A percentile compares a stretch with the other conserved stretches of the same genome.
Conservation (phyloP, 1,284 basidiomycete genomes). For the Austroboletus niveus region DNA sequence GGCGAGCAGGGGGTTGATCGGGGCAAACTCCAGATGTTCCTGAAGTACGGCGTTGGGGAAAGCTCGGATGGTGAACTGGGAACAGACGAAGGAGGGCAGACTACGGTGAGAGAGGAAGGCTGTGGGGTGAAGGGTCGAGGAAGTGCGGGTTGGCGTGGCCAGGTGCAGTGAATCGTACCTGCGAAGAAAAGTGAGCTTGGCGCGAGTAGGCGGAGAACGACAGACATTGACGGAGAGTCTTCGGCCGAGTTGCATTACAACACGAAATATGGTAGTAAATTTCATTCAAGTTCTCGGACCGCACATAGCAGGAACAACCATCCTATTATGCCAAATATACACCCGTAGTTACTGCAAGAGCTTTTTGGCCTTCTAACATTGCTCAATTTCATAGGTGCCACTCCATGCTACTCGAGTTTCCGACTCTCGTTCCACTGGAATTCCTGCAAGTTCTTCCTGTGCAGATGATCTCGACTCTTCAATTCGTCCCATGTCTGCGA, state of each 20-base stretch:
- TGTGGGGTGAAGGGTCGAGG: constrained; percentile 24
- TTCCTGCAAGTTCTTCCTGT: no score
- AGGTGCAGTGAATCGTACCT: constrained; percentile 9
- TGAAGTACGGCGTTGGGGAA: constrained; percentile 27
- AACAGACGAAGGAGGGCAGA: constrained; percentile 19
- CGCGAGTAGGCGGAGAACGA: neutral
- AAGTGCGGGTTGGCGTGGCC: constrained; percentile 16
- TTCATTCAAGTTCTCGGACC: no score
- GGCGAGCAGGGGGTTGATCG: constrained; percentile 14
- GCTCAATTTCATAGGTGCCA: no score
- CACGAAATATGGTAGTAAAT: no score
- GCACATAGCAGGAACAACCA: no score
- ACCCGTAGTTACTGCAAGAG: no score
- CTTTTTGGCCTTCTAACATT: no score
- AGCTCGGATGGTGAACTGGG: constrained; percentile 26
- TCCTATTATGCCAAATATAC: no score
- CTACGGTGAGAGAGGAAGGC: no score
- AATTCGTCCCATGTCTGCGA: neutral
- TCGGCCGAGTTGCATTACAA: no score
- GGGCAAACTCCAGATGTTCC: constrained; percentile 10
- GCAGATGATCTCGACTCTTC: neutral
- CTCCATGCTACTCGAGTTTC: no score
- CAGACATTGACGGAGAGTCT: neutral
- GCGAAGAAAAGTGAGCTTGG: neutral
- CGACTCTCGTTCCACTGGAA: no score